phyloP scores from a whole-genome alignment of 1,139 yeast species.

The Debaryomyces robertsiae region DNA sequence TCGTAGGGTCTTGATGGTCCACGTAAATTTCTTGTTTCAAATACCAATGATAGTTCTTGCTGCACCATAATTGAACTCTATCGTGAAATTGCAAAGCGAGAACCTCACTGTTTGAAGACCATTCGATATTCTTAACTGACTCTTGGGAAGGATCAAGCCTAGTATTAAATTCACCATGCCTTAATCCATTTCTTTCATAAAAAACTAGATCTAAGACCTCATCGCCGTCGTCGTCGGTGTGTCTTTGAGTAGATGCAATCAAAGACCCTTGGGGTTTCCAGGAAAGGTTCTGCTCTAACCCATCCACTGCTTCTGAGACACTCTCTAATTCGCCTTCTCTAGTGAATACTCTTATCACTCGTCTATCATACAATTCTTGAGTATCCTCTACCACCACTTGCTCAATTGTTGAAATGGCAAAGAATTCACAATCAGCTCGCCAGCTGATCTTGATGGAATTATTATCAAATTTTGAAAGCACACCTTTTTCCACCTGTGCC shows the following conservation, averaged over 20 bases:
- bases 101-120: constrained; percentile 86
- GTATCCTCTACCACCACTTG: constrained; percentile 45
- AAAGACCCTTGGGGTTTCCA: constrained; percentile 94
- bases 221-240: constrained; percentile 50
- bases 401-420: constrained; percentile 70
- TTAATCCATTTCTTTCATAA: constrained; percentile 89
- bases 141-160: constrained; percentile 55
- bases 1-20: constrained; percentile 25
- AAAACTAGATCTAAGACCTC: constrained; percentile 63
- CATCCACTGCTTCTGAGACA: constrained; percentile 89
- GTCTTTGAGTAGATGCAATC: constrained; percentile 80
- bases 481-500: constrained; percentile 70
- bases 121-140: constrained; percentile 55
- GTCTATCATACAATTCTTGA: constrained; percentile 50
- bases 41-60: constrained; percentile 95
- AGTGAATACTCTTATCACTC: constrained; percentile 81
- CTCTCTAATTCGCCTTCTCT: constrained; percentile 80
- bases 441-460: constrained; percentile 62
- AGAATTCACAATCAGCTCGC: constrained; percentile 94
- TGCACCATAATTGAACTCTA: constrained; percentile 82
- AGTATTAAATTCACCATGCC: constrained; percentile 84
- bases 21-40: constrained; percentile 73
- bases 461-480: constrained; percentile 55
- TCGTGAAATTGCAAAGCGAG: constrained; percentile 66
- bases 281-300: constrained; percentile 68